A percentile compares a stretch with the other conserved stretches of the same genome.
Evolutionary conservation across 2,329 filamentous ascomycete species (phyloP).

Genomic region (Dactylonectria macrodidyma): DNA sequence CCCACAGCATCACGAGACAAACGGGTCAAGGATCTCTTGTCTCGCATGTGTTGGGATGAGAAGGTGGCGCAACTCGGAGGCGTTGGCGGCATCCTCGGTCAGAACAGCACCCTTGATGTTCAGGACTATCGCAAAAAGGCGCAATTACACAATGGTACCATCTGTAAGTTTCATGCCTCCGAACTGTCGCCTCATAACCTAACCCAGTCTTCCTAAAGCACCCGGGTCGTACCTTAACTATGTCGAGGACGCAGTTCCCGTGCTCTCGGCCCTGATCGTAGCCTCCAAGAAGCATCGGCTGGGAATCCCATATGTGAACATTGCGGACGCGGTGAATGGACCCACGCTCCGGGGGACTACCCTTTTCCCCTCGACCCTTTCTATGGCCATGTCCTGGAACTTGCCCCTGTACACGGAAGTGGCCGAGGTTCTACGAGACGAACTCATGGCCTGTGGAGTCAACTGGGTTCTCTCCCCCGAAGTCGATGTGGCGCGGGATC

Average conservation of each 20-base stretch:
- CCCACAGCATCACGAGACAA: background rate
- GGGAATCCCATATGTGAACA: background rate
- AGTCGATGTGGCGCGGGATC: background rate
- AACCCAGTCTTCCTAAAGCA: background rate
- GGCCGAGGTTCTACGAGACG: background rate
- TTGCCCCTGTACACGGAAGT: background rate
- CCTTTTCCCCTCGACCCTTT: background rate
- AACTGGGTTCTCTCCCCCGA: slow-evolving; percentile 2
- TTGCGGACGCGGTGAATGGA: background rate
- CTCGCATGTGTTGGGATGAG: slow-evolving; percentile 4
- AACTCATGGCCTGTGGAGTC: background rate
- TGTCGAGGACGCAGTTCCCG: background rate
- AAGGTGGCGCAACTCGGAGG: background rate
- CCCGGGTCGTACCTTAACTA: slow-evolving; percentile 2
- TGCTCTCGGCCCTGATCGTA: background rate
- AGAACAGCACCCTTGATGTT: background rate
- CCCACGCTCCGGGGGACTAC: background rate
- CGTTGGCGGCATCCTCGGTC: background rate
- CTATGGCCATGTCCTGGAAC: slow-evolving; percentile 1
- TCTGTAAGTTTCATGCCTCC: background rate
- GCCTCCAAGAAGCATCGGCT: background rate
- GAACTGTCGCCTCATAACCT: background rate
- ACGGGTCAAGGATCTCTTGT: background rate
- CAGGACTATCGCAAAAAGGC: background rate
- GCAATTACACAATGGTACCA: slow-evolving; percentile 1